These are phyloP conservation scores for Schwanniomyces polymorphus DNA, from an alignment of 805 yeast species.

Conservation along the genomic window DNA sequence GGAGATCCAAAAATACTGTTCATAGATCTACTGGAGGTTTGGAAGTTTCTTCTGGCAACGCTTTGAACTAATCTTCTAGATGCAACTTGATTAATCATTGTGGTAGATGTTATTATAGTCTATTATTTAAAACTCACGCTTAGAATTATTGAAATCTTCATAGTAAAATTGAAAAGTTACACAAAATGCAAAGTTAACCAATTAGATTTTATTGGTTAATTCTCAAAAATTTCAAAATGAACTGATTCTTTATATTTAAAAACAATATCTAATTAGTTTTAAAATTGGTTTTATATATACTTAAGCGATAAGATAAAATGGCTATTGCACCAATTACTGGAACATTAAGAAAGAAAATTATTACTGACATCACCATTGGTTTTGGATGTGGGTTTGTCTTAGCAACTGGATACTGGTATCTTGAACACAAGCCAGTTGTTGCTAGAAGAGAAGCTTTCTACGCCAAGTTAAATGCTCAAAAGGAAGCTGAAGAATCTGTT, in stretches of 20 bases:
- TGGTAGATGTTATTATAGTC: neutral
- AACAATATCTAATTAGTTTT: neutral
- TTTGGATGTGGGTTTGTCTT: slow-evolving; percentile 55
- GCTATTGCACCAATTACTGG: slow-evolving; percentile 88
- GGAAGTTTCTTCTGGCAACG: slow-evolving; percentile 36
- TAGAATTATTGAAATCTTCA: neutral
- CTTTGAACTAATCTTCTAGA: slow-evolving; percentile 9
- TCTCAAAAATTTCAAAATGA: slow-evolving; percentile 4
- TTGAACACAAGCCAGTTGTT: slow-evolving; percentile 75
- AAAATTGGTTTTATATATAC: neutral
- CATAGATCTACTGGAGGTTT: slow-evolving; percentile 42
- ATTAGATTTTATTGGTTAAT: slow-evolving; percentile 15
- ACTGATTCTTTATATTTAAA: slow-evolving; percentile 3
- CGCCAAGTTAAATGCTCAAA: slow-evolving; percentile 72
- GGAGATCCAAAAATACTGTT: slow-evolving; percentile 39
- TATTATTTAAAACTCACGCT: neutral
- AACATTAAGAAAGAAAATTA: slow-evolving; percentile 73
- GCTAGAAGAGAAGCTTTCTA: slow-evolving; percentile 83
- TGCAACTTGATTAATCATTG: slow-evolving; percentile 24
- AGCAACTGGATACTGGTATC: slow-evolving; percentile 80
- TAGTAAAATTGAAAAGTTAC: slow-evolving; percentile 5
- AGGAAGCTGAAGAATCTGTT: slow-evolving; percentile 55
- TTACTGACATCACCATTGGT: slow-evolving; percentile 76
- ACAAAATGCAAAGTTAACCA: slow-evolving; percentile 10
- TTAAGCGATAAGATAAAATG: slow-evolving; percentile 33